A percentile compares a stretch with the other conserved stretches of the same genome.
These are phyloP conservation scores for Umbelopsis isabellina DNA, from an alignment of 192 early-diverging fungal species.

Conservation along the genomic window DNA sequence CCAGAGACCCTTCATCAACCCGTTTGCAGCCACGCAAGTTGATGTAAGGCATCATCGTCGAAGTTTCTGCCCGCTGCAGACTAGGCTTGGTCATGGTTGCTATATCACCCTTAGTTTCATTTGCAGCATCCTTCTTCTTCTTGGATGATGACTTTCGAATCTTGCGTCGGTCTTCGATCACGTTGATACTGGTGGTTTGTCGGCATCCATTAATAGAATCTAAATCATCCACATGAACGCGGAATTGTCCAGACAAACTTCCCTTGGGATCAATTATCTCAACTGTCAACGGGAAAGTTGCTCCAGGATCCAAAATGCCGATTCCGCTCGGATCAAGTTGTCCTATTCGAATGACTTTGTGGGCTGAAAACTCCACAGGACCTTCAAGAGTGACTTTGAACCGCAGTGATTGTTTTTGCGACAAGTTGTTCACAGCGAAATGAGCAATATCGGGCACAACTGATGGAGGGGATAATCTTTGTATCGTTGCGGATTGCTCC, in stretches of 20 bases:
- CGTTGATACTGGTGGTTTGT: slow-evolving; percentile 64
- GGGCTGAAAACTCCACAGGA: slow-evolving; percentile 72
- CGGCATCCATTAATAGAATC: slow-evolving; percentile 63
- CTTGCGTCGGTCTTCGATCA: slow-evolving; percentile 58
- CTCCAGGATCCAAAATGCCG: slow-evolving; percentile 63
- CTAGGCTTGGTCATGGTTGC: not conserved
- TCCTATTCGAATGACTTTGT: slow-evolving; percentile 62
- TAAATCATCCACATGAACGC: slow-evolving; percentile 70
- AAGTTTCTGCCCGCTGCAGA: slow-evolving; percentile 20
- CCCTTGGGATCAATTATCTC: slow-evolving; percentile 63
- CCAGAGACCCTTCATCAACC: slow-evolving; percentile 50
- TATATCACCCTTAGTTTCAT: not conserved
- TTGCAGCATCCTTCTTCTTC: slow-evolving; percentile 18
- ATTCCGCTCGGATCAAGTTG: slow-evolving; percentile 61
- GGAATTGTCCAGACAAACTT: slow-evolving; percentile 77
- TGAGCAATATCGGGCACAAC: slow-evolving; percentile 32
- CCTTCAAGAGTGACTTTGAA: slow-evolving; percentile 75
- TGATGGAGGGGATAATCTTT: slow-evolving; percentile 20
- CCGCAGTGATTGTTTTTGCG: slow-evolving; percentile 59
- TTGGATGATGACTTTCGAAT: not conserved
- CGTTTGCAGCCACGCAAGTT: slow-evolving; percentile 72
- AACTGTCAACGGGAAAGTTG: slow-evolving; percentile 58
- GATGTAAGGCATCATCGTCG: slow-evolving; percentile 47
- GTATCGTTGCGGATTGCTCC: slow-evolving; percentile 25
- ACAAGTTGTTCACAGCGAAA: slow-evolving; percentile 68